These are phyloP conservation scores for Calendula officinalis DNA, from an alignment of 129 eudicot species.

Conservation along the genomic window DNA sequence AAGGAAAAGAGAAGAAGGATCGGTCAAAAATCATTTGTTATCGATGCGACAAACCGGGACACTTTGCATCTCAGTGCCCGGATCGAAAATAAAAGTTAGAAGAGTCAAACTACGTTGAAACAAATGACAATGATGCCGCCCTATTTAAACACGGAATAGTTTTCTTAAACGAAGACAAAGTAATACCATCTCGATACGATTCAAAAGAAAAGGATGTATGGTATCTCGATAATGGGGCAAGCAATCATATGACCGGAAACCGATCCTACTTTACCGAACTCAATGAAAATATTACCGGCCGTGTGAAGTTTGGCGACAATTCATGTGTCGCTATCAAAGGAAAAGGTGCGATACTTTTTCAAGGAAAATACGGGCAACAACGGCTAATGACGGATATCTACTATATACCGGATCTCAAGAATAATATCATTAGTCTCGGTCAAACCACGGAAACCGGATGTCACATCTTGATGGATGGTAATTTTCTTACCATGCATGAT, in stretches of 20 bases:
- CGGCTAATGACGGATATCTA: too few relatives aligned
- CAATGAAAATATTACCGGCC: neutral
- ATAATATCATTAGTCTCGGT: neutral
- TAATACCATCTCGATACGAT: neutral
- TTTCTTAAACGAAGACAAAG: neutral
- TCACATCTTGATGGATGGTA: neutral
- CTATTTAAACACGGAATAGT: neutral
- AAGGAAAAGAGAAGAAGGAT: neutral
- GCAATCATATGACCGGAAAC: constrained; percentile 2
- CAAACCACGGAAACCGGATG: neutral
- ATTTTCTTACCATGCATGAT: neutral
- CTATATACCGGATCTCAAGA: neutral
- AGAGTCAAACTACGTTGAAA: too few relatives aligned
- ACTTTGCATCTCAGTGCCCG: neutral
- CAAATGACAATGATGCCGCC: too few relatives aligned
- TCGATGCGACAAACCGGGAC: constrained; percentile 1
- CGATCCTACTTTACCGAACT: neutral
- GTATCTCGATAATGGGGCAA: constrained; percentile 11
- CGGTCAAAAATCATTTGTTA: neutral
- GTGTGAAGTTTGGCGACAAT: constrained; percentile 6
- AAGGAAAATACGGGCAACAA: neutral
- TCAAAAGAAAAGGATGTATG: neutral
- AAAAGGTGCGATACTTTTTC: neutral
- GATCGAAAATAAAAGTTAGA: neutral
- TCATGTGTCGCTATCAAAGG: neutral